Percentiles rank a stretch among this genome's conserved stretches.
Evolutionary conservation across 2,329 filamentous ascomycete genomes (phyloP).

Genomic region (Cladophialophora carrionii): DNA sequence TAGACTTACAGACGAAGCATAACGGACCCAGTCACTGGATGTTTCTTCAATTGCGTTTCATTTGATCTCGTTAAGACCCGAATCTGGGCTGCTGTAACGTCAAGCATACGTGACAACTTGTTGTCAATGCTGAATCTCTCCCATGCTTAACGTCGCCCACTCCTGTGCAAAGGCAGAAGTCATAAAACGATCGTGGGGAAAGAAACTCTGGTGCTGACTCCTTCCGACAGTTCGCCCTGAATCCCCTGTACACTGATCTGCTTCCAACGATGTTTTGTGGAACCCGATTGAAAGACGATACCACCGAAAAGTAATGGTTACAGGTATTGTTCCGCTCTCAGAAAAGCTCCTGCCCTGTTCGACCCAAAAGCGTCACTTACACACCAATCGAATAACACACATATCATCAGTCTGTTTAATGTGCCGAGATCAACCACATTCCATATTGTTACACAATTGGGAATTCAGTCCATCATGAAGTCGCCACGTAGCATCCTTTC

Average conservation of each 20-base stretch:
- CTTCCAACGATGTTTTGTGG: conserved; percentile 5
- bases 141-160: not conserved
- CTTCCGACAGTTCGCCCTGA: not conserved
- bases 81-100: conserved; percentile 32
- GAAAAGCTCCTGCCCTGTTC: not conserved
- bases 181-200: conserved; percentile 18
- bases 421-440: not conserved
- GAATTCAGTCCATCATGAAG: conserved; percentile 67
- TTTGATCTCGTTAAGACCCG: conserved; percentile 3
- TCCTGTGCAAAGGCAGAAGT: not conserved
- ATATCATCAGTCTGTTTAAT: conserved; percentile 15
- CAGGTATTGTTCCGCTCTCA: conserved; percentile 8
- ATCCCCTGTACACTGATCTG: conserved; percentile 2
- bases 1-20: not conserved
- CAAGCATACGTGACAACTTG: conserved; percentile 30
- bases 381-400: conserved; percentile 26
- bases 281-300: conserved; percentile 2
- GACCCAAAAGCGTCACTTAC: conserved; percentile 23
- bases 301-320: conserved; percentile 18
- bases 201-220: conserved; percentile 1
- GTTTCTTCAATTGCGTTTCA: not conserved
- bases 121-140: conserved; percentile 6
- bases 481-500: conserved; percentile 97
- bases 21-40: not conserved
- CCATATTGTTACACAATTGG: not conserved